A percentile compares a stretch with the other conserved stretches of the same genome.
Evolutionary conservation across 805 yeast genomes (phyloP).

Genomic region (Wickerhamiella allomyrinae): DNA sequence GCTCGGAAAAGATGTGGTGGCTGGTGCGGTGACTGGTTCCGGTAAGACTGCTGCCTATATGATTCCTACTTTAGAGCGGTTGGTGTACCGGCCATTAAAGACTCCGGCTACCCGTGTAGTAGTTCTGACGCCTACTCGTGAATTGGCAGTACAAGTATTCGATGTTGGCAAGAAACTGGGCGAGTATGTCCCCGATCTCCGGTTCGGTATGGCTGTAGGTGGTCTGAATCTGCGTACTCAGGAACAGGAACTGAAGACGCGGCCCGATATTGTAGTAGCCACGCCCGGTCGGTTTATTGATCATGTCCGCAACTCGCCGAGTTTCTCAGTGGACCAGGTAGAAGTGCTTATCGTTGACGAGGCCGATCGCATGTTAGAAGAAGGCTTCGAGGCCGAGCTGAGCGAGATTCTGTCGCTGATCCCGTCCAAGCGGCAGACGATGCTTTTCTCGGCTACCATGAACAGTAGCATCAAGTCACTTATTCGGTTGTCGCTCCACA

Average conservation of each 20-base stretch:
- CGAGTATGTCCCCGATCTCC: constrained; percentile 55
- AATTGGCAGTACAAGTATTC: constrained; percentile 86
- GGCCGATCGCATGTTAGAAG: constrained; percentile 98
- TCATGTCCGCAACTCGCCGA: constrained; percentile 88
- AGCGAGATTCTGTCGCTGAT: constrained; percentile 76
- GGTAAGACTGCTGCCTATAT: constrained; percentile 98
- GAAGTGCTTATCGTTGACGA: constrained; percentile 92
- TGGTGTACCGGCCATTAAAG: constrained; percentile 75
- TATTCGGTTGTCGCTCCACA: constrained; percentile 72
- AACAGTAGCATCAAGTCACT: constrained; percentile 80
- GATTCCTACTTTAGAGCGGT: constrained; percentile 88
- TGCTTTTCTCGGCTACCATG: constrained; percentile 96
- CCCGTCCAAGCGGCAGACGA: constrained; percentile 85
- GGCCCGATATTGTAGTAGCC: constrained; percentile 95
- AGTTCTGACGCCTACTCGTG: constrained; percentile 92
- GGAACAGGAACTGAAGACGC: constrained; percentile 78
- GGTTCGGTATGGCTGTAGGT: constrained; percentile 96
- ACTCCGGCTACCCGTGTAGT: constrained; percentile 81
- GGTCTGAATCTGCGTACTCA: constrained; percentile 91
- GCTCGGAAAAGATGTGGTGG: constrained; percentile 90
- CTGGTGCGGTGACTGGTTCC: constrained; percentile 98
- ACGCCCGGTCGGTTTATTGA: constrained; percentile 98
- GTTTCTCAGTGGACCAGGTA: constrained; percentile 77
- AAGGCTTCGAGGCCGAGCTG: constrained; percentile 92
- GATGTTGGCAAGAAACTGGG: constrained; percentile 86